These are phyloP conservation scores for Phytophthora fragariaefolia DNA, from an alignment of 352 stramenopile species.

Conservation along the genomic window DNA sequence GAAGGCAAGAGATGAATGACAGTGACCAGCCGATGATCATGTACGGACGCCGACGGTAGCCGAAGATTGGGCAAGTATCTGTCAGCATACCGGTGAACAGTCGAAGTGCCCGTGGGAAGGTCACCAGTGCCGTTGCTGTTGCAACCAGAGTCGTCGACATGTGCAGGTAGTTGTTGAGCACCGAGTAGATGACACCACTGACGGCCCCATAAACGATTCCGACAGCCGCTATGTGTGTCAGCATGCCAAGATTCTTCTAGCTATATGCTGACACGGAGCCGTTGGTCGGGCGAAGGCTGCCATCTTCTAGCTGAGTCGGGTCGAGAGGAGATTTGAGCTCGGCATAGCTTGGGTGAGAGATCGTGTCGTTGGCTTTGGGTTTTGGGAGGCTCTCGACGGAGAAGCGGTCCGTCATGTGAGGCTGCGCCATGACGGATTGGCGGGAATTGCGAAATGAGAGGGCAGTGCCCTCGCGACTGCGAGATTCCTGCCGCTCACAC, in stretches of 20 bases:
- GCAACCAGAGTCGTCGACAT: constrained; percentile 53
- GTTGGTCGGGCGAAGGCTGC: constrained; percentile 23
- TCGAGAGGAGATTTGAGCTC: constrained; percentile 31
- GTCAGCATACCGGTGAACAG: constrained; percentile 70
- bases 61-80: constrained; percentile 78
- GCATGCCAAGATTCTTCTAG: constrained; percentile 48
- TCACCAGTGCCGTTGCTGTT: constrained; percentile 51
- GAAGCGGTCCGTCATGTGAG: constrained; percentile 25
- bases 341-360: constrained; percentile 27
- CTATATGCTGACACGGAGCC: constrained; percentile 33
- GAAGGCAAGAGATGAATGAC: constrained; percentile 41
- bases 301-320: constrained; percentile 13
- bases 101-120: constrained; percentile 51
- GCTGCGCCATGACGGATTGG: constrained; percentile 11
- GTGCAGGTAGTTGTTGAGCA: constrained; percentile 68
- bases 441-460: constrained; percentile 16
- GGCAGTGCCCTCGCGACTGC: background rate
- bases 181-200: constrained; percentile 50
- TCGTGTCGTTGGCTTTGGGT: constrained; percentile 9
- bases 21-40: constrained; percentile 74
- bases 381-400: constrained; percentile 32
- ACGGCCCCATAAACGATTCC: constrained; percentile 52
- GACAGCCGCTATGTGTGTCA: constrained; percentile 49
- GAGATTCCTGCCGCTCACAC: background rate
- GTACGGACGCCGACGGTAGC: constrained; percentile 83